Conservation (phyloP, 2,329 filamentous ascomycete genomes). For the Leptographium wingfieldii region DNA sequence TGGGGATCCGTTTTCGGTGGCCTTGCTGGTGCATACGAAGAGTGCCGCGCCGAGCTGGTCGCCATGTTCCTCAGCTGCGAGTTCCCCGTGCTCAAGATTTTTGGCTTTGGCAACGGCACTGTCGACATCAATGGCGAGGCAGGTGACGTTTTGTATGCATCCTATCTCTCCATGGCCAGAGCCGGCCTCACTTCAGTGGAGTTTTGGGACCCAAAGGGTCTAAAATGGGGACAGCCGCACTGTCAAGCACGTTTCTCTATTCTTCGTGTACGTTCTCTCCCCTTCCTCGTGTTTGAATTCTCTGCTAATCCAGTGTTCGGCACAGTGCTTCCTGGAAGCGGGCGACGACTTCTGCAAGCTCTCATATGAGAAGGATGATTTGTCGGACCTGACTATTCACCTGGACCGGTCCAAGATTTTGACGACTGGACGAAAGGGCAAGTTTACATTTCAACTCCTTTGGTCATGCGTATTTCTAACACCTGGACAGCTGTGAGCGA, state of each 20-base stretch:
- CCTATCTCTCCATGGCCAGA: conserved; percentile 87
- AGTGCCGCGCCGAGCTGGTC: conserved; percentile 87
- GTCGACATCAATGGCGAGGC: conserved; percentile 62
- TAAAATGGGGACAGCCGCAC: conserved; percentile 88
- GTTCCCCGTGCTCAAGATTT: conserved; percentile 78
- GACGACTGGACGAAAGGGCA: conserved; percentile 60
- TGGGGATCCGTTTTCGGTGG: conserved; percentile 89
- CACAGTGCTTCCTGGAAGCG: conserved; percentile 64
- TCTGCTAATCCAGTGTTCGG: neutral
- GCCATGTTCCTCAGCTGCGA: conserved; percentile 87
- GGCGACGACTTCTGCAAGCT: conserved; percentile 81
- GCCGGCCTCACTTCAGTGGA: conserved; percentile 83
- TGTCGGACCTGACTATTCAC: conserved; percentile 70
- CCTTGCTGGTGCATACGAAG: conserved; percentile 79
- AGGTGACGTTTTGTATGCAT: conserved; percentile 75
- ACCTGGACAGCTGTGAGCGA: conserved; percentile 53
- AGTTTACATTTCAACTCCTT: conserved; percentile 6
- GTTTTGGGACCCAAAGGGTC: conserved; percentile 84
- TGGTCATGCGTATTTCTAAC: neutral
- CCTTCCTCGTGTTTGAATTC: neutral
- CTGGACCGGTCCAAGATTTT: conserved; percentile 81
- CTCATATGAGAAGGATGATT: conserved; percentile 56
- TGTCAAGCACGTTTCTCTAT: conserved; percentile 89
- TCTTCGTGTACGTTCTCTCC: conserved; percentile 33
- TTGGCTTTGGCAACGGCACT: conserved; percentile 73